phyloP scores from a whole-genome alignment of 768 basidiomycete species.

The Sutorius australiensis region DNA sequence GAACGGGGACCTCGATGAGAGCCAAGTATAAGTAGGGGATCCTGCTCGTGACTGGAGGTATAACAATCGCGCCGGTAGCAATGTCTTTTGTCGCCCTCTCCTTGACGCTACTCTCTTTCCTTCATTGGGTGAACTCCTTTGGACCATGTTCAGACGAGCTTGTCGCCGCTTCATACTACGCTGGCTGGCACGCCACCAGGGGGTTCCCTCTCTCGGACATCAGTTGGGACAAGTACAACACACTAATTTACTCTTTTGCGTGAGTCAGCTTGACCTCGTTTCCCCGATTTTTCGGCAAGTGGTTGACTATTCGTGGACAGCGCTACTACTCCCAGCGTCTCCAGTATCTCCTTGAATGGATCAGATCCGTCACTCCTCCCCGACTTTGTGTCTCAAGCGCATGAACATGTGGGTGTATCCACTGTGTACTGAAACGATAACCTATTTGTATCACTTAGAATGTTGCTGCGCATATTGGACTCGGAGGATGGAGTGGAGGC shows the following conservation, averaged over 20 bases:
- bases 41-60: not conserved
- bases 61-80: not conserved
- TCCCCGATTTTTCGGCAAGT: not conserved
- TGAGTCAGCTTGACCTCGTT: constrained; percentile 21
- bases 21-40: constrained; percentile 6
- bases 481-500: constrained; percentile 73
- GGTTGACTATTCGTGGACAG: constrained; percentile 19
- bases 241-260: constrained; percentile 67
- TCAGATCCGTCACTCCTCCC: constrained; percentile 52
- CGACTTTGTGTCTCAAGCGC: constrained; percentile 49
- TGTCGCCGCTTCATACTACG: constrained; percentile 60
- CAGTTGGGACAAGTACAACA: constrained; percentile 70
- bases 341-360: constrained; percentile 29
- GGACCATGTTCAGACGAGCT: not conserved
- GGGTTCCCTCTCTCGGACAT: constrained; percentile 51
- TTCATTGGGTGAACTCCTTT: not conserved
- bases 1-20: not conserved
- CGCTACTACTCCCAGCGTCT: constrained; percentile 31
- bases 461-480: constrained; percentile 53
- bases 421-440: not conserved
- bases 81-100: constrained; percentile 4
- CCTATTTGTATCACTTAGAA: not conserved
- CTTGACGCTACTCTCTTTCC: constrained; percentile 2
- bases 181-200: constrained; percentile 54
- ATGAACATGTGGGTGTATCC: constrained; percentile 30